Base-by-base conservation (phyloP, 495 filamentous ascomycete genomes). In the Hyaloscypha bicolor region DNA sequence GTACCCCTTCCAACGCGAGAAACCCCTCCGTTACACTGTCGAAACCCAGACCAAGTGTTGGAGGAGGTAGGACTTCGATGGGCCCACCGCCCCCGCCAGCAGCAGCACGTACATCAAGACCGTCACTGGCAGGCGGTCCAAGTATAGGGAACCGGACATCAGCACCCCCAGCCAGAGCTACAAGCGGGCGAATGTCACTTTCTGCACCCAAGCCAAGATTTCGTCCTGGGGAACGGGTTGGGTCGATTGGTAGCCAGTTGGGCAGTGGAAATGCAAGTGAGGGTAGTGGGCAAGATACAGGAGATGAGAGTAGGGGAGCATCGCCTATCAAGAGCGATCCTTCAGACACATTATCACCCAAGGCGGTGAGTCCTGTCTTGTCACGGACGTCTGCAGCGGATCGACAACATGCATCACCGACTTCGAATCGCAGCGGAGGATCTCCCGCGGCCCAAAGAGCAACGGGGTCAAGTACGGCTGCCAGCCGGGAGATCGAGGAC, bases 401-500 rank as follows among this genome's bases (percentile, higher is more conserved):
- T 66, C 81, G 76, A 64, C 76, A 81, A 12, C 57, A 66, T 45
- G 62, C n/a, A 74, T 83, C 60, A 76, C 81, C 62, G 69, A 73
- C 42, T 72, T 78, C 42, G 56, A 72, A 31, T 71, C 78, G 73
- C 12, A 74, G 66, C 55, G 62, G 67, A 52, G 39, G 72, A 39
- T 67, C 69, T 12, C 73, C 69, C 21, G 66, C 71, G n/a, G 66
- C 72, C 2, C 66, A 76, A 35, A 68, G 69, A 59, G 73, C 74
- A 30, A 62, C 75, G 19, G 69, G 68, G 19, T 70, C 75, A 5
- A 79, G 70, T 21, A 76, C 77, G 25, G 79, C 80, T 42, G 72
- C 86, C 5, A 80, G 80, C 53, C 85, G 90, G 66, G 91, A 97
- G 70, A 80, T 91, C 35, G 91, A 94, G 64, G 90, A 93, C 62